These are phyloP conservation scores for Meyerozyma sp. DNA, from an alignment of 1,139 yeast species.

Conservation along the genomic window DNA sequence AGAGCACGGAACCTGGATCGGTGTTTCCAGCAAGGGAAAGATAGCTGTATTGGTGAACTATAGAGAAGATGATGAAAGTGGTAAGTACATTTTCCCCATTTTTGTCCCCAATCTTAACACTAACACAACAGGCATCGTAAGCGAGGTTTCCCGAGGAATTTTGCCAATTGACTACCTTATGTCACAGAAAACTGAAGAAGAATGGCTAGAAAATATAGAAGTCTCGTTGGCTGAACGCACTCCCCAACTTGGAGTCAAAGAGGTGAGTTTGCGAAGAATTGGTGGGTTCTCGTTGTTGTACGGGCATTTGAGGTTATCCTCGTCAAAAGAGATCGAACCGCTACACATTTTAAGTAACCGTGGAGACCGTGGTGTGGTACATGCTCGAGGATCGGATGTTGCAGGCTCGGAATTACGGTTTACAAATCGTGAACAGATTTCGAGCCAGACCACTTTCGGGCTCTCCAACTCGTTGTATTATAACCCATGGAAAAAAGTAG, in stretches of 20 bases:
- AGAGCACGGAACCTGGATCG: constrained; percentile 92
- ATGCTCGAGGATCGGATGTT: constrained; percentile 8
- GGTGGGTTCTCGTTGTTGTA: constrained; percentile 85
- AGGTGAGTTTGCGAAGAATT: constrained; percentile 38
- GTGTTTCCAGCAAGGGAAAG: constrained; percentile 57
- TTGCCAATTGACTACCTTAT: constrained; percentile 57
- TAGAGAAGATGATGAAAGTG: constrained; percentile 33
- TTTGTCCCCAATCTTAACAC: neutral
- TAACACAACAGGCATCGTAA: constrained; percentile 15
- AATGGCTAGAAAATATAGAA: constrained; percentile 42
- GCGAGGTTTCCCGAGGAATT: constrained; percentile 65
- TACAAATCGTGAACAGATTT: constrained; percentile 11
- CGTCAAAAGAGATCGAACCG: constrained; percentile 22
- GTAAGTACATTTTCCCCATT: constrained; percentile 15
- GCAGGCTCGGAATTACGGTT: neutral
- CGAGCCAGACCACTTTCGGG: constrained; percentile 36
- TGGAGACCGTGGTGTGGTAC: constrained; percentile 35
- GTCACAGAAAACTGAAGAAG: constrained; percentile 31
- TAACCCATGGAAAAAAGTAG: constrained; percentile 72
- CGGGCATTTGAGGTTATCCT: constrained; percentile 45
- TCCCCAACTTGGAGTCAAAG: constrained; percentile 9
- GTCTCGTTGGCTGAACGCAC: constrained; percentile 17
- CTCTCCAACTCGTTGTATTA: constrained; percentile 59
- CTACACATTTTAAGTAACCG: constrained; percentile 50
- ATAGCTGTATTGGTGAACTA: constrained; percentile 75